Evolutionary conservation across 1,139 yeast species (phyloP).

Genomic region (Groenewaldozyma auringiensis): DNA sequence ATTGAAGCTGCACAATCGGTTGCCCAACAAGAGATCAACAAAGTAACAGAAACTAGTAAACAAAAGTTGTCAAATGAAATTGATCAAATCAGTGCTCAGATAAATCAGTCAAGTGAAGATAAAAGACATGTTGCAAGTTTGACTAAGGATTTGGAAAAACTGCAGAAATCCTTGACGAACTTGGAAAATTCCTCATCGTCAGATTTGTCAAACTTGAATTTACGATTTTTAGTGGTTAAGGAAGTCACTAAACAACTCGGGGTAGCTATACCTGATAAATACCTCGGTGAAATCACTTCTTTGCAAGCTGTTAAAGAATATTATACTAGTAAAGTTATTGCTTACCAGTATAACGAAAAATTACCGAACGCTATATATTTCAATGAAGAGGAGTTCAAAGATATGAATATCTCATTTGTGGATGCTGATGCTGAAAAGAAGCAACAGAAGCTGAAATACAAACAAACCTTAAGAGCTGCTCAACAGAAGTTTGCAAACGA

Average conservation of each 20-base stretch:
- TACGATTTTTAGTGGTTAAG: constrained; percentile 54
- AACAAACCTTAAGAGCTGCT: constrained; percentile 39
- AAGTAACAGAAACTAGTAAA: background rate
- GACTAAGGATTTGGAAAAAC: background rate
- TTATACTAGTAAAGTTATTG: constrained; percentile 40
- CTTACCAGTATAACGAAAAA: constrained; percentile 50
- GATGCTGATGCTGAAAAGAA: constrained; percentile 36
- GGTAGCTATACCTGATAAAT: constrained; percentile 57
- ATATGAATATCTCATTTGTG: constrained; percentile 44
- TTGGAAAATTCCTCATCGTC: constrained; percentile 4
- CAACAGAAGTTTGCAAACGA: constrained; percentile 33
- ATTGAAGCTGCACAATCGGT: constrained; percentile 9
- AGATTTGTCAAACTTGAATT: constrained; percentile 38
- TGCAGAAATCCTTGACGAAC: constrained; percentile 8
- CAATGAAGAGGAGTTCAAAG: constrained; percentile 39
- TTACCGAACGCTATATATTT: constrained; percentile 72
- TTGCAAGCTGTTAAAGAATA: constrained; percentile 42
- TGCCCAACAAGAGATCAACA: constrained; percentile 3
- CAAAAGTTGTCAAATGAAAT: background rate
- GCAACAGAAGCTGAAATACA: constrained; percentile 29
- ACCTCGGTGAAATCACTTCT: constrained; percentile 44
- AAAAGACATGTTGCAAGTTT: background rate
- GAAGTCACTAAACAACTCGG: constrained; percentile 53
- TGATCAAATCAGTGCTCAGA: background rate
- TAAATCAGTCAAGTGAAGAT: background rate